A percentile compares a stretch with the other conserved stretches of the same genome.
Conservation (phyloP, 208 protist species). For the Histomonas meleagridis region DNA sequence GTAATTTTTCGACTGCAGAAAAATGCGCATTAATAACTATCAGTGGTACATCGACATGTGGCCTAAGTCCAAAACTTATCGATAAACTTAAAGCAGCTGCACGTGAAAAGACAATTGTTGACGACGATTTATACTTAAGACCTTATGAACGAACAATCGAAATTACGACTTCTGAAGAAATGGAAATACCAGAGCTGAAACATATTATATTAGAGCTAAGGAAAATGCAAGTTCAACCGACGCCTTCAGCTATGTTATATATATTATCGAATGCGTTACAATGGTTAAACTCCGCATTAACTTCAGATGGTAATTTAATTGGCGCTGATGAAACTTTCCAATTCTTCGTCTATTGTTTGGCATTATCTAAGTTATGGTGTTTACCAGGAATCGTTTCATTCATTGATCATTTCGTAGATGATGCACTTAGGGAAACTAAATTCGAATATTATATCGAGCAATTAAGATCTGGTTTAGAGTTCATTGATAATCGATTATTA, state of each 20-base stretch:
- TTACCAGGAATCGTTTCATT: not conserved
- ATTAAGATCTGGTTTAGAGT: not conserved
- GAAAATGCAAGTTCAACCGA: not conserved
- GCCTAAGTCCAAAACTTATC: not conserved
- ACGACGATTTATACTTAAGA: not conserved
- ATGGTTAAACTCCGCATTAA: not conserved
- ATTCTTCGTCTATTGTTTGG: not conserved
- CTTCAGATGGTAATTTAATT: not conserved
- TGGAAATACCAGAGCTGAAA: not conserved
- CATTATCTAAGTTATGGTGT: not conserved
- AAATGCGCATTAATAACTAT: conserved; percentile 1
- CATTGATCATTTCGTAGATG: conserved; percentile 21
- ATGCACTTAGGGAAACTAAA: not conserved
- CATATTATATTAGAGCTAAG: not conserved
- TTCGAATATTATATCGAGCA: conserved; percentile 15
- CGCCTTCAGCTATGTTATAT: not conserved
- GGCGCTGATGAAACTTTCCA: conserved; percentile 30
- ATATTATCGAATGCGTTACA: not conserved
- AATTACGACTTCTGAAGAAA: not conserved
- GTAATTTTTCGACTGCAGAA: not conserved
- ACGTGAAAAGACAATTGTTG: not conserved
- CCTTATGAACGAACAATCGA: not conserved
- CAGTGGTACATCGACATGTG: not conserved
- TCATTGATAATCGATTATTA: not conserved
- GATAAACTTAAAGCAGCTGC: not conserved